Evolutionary conservation across 148 eudicot species (phyloP).

Genomic region (Arbutus unedo): DNA sequence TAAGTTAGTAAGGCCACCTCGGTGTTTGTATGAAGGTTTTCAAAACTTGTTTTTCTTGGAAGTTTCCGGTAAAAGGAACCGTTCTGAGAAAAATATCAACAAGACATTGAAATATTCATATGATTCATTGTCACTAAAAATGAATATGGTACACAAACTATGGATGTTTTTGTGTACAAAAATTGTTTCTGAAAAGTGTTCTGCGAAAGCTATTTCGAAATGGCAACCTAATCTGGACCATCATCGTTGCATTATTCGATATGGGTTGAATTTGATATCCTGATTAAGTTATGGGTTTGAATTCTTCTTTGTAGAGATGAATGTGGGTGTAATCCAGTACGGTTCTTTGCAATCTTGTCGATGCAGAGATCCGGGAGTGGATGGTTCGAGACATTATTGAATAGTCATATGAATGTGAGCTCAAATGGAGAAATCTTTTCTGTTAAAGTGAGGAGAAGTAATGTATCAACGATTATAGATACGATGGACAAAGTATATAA

Average conservation of each 20-base stretch:
- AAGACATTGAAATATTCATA: no score
- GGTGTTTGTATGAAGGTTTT: neutral
- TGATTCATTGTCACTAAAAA: no score
- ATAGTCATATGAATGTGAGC: slow-evolving; percentile 71
- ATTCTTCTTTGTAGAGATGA: slow-evolving; percentile 44
- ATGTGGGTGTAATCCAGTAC: slow-evolving; percentile 64
- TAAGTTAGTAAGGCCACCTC: no score
- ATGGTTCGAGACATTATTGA: slow-evolving; percentile 85
- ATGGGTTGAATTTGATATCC: neutral
- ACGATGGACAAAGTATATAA: slow-evolving; percentile 59
- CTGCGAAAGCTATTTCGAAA: neutral
- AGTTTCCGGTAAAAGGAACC: neutral
- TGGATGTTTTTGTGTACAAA: no score
- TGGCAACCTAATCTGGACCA: no score
- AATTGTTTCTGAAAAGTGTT: neutral
- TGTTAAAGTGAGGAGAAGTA: slow-evolving; percentile 44
- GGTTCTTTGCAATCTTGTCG: slow-evolving; percentile 59
- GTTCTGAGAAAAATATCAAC: no score
- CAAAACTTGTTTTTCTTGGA: neutral
- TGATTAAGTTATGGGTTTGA: neutral
- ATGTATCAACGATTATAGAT: slow-evolving; percentile 36
- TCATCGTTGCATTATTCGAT: neutral
- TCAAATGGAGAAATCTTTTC: slow-evolving; percentile 70
- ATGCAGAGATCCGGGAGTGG: slow-evolving; percentile 95
- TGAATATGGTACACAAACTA: no score